Evolutionary conservation across 2,329 filamentous ascomycete species (phyloP).

Genomic region (Fusarium sp.): DNA sequence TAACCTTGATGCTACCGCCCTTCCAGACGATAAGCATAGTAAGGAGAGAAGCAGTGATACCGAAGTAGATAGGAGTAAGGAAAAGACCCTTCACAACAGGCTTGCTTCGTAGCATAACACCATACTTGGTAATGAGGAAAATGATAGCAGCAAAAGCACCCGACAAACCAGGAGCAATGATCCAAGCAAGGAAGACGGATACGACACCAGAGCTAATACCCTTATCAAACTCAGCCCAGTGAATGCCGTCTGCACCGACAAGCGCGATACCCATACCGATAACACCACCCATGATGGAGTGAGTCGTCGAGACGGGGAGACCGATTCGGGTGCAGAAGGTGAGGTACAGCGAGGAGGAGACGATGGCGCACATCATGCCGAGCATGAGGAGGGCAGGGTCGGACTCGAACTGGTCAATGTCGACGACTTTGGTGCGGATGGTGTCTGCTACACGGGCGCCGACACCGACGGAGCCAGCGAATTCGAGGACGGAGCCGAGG

Average conservation of each 20-base stretch:
- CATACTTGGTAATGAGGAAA: constrained; percentile 66
- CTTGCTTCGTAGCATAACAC: constrained; percentile 63
- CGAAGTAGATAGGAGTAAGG: constrained; percentile 65
- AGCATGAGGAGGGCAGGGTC: constrained; percentile 67
- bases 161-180: constrained; percentile 66
- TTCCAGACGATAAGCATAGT: constrained; percentile 70
- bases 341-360: constrained; percentile 63
- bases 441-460: constrained; percentile 69
- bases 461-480: constrained; percentile 67
- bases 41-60: constrained; percentile 62
- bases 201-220: constrained; percentile 52
- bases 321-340: constrained; percentile 64
- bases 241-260: constrained; percentile 60
- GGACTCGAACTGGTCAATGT: constrained; percentile 55
- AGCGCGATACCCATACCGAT: constrained; percentile 68
- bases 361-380: constrained; percentile 65
- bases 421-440: constrained; percentile 69
- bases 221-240: constrained; percentile 61
- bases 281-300: constrained; percentile 68
- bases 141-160: constrained; percentile 64
- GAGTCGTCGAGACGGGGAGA: constrained; percentile 69
- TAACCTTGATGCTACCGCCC: constrained; percentile 55
- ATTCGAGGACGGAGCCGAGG: constrained; percentile 68
- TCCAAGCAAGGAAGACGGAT: constrained; percentile 69
- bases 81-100: constrained; percentile 63